These are phyloP conservation scores for Pichia manshurica DNA, from an alignment of 805 yeast species.

Conservation along the genomic window DNA sequence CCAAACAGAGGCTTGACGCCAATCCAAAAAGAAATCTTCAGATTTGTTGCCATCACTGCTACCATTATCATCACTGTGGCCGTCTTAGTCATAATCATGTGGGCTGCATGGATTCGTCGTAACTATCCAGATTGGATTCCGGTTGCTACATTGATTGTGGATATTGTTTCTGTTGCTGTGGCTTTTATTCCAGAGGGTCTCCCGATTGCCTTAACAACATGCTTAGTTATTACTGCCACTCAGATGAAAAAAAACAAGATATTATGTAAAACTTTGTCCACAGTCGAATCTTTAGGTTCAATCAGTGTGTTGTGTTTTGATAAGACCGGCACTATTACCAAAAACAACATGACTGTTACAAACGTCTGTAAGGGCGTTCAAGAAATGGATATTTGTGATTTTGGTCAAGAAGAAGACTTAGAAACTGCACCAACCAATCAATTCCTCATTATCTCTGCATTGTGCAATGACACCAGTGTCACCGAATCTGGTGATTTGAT, in stretches of 20 bases:
- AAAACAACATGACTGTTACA: slow-evolving; percentile 55
- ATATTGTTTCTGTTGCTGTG: slow-evolving; percentile 41
- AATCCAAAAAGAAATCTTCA: slow-evolving; percentile 24
- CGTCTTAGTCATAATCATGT: slow-evolving; percentile 32
- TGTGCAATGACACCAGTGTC: neutral
- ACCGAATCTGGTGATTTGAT: slow-evolving; percentile 19
- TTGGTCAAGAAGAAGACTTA: slow-evolving; percentile 35
- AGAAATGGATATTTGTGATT: slow-evolving; percentile 36
- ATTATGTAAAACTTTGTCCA: slow-evolving; percentile 50
- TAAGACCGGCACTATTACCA: slow-evolving; percentile 96
- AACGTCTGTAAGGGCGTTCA: neutral
- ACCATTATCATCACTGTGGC: slow-evolving; percentile 20
- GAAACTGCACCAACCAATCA: slow-evolving; percentile 14
- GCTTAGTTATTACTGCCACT: slow-evolving; percentile 41
- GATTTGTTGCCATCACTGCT: slow-evolving; percentile 17
- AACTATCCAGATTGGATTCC: slow-evolving; percentile 37
- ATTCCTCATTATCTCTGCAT: neutral
- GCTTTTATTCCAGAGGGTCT: slow-evolving; percentile 49
- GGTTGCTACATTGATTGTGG: slow-evolving; percentile 37
- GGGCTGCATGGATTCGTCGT: slow-evolving; percentile 41
- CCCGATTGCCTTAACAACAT: slow-evolving; percentile 47
- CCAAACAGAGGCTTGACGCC: slow-evolving; percentile 4
- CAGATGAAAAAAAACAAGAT: slow-evolving; percentile 41
- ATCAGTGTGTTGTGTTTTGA: slow-evolving; percentile 97
- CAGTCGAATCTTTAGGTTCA: slow-evolving; percentile 96